Evolutionary conservation across 2,329 filamentous ascomycete species (phyloP), one percentile per base, ranked within the genome.

Genomic region (Thielaviopsis euricoi): DNA sequence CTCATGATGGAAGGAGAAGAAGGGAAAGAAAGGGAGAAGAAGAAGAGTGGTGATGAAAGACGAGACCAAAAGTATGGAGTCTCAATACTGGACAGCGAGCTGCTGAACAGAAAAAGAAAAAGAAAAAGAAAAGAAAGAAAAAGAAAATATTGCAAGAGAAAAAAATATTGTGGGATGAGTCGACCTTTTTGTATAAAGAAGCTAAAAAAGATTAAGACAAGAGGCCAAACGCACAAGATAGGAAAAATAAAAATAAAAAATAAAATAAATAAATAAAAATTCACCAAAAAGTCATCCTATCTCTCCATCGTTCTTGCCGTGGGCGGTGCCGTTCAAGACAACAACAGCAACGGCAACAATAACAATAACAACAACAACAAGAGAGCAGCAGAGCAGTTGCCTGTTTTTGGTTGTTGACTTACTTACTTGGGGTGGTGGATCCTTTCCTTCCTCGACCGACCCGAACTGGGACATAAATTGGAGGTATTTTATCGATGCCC

Each of bases 1-100:
- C 70, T 74, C 59, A 65, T 71, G 56, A 63, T 62, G 61, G 74
- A 75, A 57, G 71, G 68, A n/a, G n/a, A n/a, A 63, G 62, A 23
- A 22, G 53, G 10, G 52, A n/a, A n/a, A n/a, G 52, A 53, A 6
- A 29, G n/a, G 22, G 15, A 40, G n/a, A 13, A 40, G 33, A 40
- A 15, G 40, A 46, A 46, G 40, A n/a, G n/a, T n/a, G n/a, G n/a
- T n/a, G n/a, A 4, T 4, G 40, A 46, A 46, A 29, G 33, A 55
- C 19, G 25, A 21, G 48, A 55, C 33, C 22, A 33, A 26, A 55
- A 23, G n/a, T n/a, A n/a, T n/a, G n/a, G n/a, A n/a, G n/a, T n/a
- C n/a, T n/a, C n/a, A n/a, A n/a, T n/a, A n/a, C n/a, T n/a, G 33
- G 25, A 46, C 33, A 48, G 22, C 15, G 40, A 46, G 53, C 21